Evolutionary conservation across 2,329 filamentous ascomycete genomes (phyloP).

Genomic region (Lasiodiplodia sp.): DNA sequence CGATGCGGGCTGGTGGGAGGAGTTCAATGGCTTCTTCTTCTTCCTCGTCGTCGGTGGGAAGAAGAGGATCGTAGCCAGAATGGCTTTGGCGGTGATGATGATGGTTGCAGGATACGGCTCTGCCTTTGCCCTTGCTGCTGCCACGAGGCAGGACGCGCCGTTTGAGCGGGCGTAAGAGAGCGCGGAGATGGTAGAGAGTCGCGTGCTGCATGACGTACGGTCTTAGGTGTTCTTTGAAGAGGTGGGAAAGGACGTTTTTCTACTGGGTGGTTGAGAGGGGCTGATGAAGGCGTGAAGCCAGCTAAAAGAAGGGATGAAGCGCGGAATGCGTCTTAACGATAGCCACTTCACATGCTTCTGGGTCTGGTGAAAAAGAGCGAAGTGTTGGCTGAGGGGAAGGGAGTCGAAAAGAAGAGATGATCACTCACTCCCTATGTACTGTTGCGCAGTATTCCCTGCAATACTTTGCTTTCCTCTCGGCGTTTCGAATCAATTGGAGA

Average conservation of each 20-base stretch:
- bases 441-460: neutral
- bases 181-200: slow-evolving; percentile 18
- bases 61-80: neutral
- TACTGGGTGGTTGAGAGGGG: neutral
- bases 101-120: neutral
- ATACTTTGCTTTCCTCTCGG: slow-evolving; percentile 1
- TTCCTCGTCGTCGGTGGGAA: neutral
- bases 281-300: neutral
- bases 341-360: neutral
- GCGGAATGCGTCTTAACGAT: neutral
- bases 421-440: neutral
- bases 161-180: slow-evolving; percentile 8
- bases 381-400: neutral
- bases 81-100: neutral
- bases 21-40: slow-evolving; percentile 12
- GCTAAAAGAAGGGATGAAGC: slow-evolving; percentile 1
- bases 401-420: neutral
- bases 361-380: neutral
- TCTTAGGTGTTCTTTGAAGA: neutral
- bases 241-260: neutral
- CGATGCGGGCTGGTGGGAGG: slow-evolving; percentile 7
- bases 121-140: neutral
- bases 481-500: slow-evolving; percentile 13
- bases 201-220: slow-evolving; percentile 5
- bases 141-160: neutral